A percentile compares a stretch with the other conserved stretches of the same genome.
phyloP scores from a whole-genome alignment of 1,284 basidiomycete species.

The Testicularia cyperi region DNA sequence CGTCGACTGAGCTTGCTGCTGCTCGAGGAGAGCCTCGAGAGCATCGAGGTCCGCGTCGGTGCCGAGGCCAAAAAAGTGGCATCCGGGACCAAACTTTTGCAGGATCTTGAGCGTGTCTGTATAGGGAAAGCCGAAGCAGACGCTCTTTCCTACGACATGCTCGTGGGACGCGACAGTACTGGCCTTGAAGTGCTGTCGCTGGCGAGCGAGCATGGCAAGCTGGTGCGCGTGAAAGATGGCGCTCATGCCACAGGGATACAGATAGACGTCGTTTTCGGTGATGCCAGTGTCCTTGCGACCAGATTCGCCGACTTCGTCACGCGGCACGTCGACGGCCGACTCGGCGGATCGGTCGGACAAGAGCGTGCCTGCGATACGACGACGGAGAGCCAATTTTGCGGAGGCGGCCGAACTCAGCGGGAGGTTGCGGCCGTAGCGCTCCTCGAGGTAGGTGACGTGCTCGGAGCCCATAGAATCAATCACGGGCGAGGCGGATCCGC shows the following conservation, averaged over 20 bases:
- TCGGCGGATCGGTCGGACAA: slow-evolving; percentile 33
- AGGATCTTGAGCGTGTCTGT: slow-evolving; percentile 96
- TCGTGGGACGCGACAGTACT: no score
- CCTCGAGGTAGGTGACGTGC: slow-evolving; percentile 72
- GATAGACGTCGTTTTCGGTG: slow-evolving; percentile 78
- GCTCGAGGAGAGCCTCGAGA: slow-evolving; percentile 70
- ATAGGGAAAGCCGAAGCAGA: slow-evolving; percentile 78
- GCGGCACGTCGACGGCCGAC: slow-evolving; percentile 19
- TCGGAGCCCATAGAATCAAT: slow-evolving; percentile 63
- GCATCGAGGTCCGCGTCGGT: slow-evolving; percentile 74
- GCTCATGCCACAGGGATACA: slow-evolving; percentile 85
- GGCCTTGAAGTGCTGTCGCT: no score
- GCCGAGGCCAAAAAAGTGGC: slow-evolving; percentile 84
- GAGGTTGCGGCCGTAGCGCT: slow-evolving; percentile 91
- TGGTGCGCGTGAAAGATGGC: slow-evolving; percentile 91
- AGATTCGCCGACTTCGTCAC: slow-evolving; percentile 58
- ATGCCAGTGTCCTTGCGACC: slow-evolving; percentile 44
- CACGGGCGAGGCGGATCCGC: slow-evolving; percentile 3
- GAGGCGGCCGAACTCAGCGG: slow-evolving; percentile 72
- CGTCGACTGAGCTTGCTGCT: slow-evolving; percentile 61
- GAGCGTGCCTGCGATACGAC: slow-evolving; percentile 85
- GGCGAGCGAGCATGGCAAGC: slow-evolving; percentile 51
- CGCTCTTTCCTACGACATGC: slow-evolving; percentile 39
- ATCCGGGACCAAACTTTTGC: slow-evolving; percentile 95
- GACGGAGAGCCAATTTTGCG: slow-evolving; percentile 81